Evolutionary conservation across 371 early-diverging fungal species (phyloP).

Genomic region (Mortierella sp.): DNA sequence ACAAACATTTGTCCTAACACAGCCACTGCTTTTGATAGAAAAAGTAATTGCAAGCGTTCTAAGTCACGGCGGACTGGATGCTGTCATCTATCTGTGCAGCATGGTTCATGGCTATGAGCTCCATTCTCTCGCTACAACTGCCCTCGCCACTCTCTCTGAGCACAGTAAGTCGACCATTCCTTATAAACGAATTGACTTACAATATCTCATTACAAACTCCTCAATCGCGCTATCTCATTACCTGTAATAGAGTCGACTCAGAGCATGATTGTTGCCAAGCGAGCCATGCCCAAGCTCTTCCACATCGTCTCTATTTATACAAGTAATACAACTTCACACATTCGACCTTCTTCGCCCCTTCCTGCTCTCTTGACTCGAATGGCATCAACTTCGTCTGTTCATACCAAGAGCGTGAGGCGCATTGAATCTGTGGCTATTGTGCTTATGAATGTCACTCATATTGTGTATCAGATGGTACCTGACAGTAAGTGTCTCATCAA

Average conservation of each 20-base stretch:
- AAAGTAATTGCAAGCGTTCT: conserved; percentile 65
- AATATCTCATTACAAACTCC: background rate
- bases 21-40: too few species aligned
- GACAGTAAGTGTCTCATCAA: conserved; percentile 39
- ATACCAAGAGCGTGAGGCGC: conserved; percentile 29
- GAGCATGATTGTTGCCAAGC: conserved; percentile 33
- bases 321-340: conserved; percentile 11
- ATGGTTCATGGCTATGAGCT: conserved; percentile 61
- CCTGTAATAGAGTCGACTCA: conserved; percentile 28
- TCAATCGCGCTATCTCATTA: background rate
- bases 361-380: conserved; percentile 27
- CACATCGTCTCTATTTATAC: conserved; percentile 32
- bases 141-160: conserved; percentile 59
- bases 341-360: conserved; percentile 33
- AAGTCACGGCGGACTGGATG: conserved; percentile 72
- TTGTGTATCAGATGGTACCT: conserved; percentile 42
- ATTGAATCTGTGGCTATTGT: conserved; percentile 32
- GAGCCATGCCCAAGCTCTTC: conserved; percentile 49
- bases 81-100: conserved; percentile 69
- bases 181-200: background rate
- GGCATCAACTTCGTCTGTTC: conserved; percentile 24
- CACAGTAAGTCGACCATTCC: conserved; percentile 24
- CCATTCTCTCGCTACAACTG: conserved; percentile 66
- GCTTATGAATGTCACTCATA: conserved; percentile 51
- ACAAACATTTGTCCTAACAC: too few species aligned